These are phyloP conservation scores for Candida orba DNA, from an alignment of 805 yeast genomes.

Conservation along the genomic window DNA sequence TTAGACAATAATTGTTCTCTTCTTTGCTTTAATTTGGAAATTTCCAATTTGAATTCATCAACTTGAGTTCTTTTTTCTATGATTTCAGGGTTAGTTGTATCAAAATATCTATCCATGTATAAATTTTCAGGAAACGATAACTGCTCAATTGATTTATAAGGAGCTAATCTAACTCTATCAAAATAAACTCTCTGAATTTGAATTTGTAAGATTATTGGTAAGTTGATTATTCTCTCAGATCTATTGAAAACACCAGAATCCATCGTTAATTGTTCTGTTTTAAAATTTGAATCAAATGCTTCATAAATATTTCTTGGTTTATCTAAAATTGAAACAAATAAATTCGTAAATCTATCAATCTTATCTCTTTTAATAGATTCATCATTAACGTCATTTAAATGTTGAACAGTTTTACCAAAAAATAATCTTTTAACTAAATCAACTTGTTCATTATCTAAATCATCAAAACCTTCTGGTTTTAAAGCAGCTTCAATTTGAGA, in stretches of 20 bases:
- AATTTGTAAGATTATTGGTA: constrained; percentile 81
- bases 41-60: constrained; percentile 49
- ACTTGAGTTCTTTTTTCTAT: constrained; percentile 48
- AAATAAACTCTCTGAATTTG: constrained; percentile 93
- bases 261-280: constrained; percentile 57
- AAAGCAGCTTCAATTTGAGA: constrained; percentile 87
- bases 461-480: constrained; percentile 56
- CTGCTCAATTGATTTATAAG: constrained; percentile 78
- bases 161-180: constrained; percentile 63
- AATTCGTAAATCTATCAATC: constrained; percentile 69
- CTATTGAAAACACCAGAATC: constrained; percentile 69
- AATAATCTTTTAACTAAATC: constrained; percentile 78
- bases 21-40: constrained; percentile 36
- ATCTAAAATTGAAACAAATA: constrained; percentile 80
- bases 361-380: constrained; percentile 37
- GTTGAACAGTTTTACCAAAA: constrained; percentile 81
- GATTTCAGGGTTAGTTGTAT: constrained; percentile 51
- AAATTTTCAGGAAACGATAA: constrained; percentile 71
- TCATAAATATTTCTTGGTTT: constrained; percentile 87
- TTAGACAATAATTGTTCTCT: constrained; percentile 35
- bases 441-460: constrained; percentile 67
- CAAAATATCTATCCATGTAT: constrained; percentile 84
- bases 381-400: constrained; percentile 44
- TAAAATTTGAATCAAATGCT: constrained; percentile 79
- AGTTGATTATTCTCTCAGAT: constrained; percentile 57